A percentile compares a stretch with the other conserved stretches of the same genome.
These are phyloP conservation scores for Claviceps quebecensis DNA, from an alignment of 2,329 filamentous ascomycete genomes.

Conservation along the genomic window DNA sequence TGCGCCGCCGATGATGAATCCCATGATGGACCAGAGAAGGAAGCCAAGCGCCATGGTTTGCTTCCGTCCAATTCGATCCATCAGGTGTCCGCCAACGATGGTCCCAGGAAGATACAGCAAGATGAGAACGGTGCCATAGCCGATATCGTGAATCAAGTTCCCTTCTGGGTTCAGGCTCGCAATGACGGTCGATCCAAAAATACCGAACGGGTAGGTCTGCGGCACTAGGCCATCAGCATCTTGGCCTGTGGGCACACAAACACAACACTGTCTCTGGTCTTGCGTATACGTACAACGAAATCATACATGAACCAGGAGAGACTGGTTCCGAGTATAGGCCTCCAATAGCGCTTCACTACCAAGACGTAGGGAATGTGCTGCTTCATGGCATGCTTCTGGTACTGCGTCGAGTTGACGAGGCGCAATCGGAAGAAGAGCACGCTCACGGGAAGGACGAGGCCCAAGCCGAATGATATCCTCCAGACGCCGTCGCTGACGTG, in stretches of 20 bases:
- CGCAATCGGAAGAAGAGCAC: slow-evolving; percentile 41
- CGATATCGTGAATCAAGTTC: slow-evolving; percentile 10
- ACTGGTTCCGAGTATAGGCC: slow-evolving; percentile 35
- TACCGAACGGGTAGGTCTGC: slow-evolving; percentile 13
- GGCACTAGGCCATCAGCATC: neutral
- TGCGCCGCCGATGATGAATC: slow-evolving; percentile 33
- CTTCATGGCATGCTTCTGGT: slow-evolving; percentile 15
- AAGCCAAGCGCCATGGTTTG: slow-evolving; percentile 13
- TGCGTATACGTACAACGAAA: slow-evolving; percentile 7
- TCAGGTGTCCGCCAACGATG: slow-evolving; percentile 25
- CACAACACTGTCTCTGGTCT: no score
- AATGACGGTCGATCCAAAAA: slow-evolving; percentile 14
- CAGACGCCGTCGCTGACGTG: slow-evolving; percentile 17
- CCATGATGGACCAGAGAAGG: slow-evolving; percentile 22
- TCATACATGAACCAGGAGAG: slow-evolving; percentile 34
- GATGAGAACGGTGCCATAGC: slow-evolving; percentile 12
- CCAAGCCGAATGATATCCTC: slow-evolving; percentile 21
- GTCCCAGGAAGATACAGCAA: slow-evolving; percentile 9
- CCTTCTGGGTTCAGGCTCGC: slow-evolving; percentile 10
- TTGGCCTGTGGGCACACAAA: no score
- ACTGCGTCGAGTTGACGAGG: slow-evolving; percentile 33
- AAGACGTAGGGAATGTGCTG: slow-evolving; percentile 13
- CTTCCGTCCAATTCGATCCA: slow-evolving; percentile 24
- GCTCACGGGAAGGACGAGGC: slow-evolving; percentile 24
- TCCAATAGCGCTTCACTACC: slow-evolving; percentile 23